Conservation (phyloP, 2,329 filamentous ascomycete species). For the Drechmeria coniospora region DNA sequence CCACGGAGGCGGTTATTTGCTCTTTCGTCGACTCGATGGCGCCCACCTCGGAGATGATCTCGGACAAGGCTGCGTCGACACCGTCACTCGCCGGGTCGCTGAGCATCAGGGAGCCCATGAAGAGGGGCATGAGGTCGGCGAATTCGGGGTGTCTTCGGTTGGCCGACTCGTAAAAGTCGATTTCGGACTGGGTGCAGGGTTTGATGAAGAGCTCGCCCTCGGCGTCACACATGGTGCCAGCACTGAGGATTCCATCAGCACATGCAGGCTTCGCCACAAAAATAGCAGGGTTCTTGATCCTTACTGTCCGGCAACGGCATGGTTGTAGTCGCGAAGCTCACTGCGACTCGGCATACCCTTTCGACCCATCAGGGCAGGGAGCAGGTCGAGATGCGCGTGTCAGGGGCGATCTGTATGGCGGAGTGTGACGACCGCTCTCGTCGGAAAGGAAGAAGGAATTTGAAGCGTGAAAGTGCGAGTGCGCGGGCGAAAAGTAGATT, state of each 20-base stretch:
- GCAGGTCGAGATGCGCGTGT: not conserved
- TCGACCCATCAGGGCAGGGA: conserved; percentile 11
- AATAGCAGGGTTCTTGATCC: conserved; percentile 17
- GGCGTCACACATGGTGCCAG: conserved; percentile 74
- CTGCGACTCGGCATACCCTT: conserved; percentile 36
- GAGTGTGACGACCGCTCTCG: not conserved
- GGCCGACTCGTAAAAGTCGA: conserved; percentile 76
- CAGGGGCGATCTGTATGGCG: not conserved
- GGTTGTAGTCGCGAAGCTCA: conserved; percentile 52
- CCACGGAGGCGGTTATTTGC: conserved; percentile 17
- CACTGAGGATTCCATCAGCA: conserved; percentile 33
- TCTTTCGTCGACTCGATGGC: conserved; percentile 17
- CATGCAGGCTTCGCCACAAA: conserved; percentile 1
- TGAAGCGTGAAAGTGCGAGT: too few relatives aligned
- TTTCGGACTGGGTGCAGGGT: conserved; percentile 73
- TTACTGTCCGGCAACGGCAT: conserved; percentile 76
- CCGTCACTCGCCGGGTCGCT: conserved; percentile 33
- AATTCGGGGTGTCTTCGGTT: conserved; percentile 53
- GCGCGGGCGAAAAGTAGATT: too few relatives aligned
- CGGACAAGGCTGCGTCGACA: conserved; percentile 32
- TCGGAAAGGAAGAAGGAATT: too few relatives aligned
- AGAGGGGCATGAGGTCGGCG: conserved; percentile 67
- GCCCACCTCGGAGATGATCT: conserved; percentile 23
- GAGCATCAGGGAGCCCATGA: conserved; percentile 66
- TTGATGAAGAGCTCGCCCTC: conserved; percentile 85